Percentiles rank a stretch among this genome's conserved stretches.
phyloP scores from a whole-genome alignment of 73 alveolate genomes.

The Blepharisma japonicum region DNA sequence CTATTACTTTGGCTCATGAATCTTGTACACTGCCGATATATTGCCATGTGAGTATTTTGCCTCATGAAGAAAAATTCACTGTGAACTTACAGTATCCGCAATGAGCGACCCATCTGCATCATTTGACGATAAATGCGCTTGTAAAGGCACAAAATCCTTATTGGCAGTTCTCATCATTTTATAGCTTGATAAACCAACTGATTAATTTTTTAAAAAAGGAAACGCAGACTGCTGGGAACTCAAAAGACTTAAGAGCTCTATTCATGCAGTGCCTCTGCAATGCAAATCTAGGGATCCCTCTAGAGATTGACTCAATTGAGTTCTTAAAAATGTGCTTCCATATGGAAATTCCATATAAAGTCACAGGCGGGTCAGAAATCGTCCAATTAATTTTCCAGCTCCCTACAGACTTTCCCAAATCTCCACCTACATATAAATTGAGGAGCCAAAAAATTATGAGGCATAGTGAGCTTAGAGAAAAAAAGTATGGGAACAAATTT shows the following conservation, averaged over 20 bases:
- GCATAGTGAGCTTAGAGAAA: slow-evolving; percentile 17
- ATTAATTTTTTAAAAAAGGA: background rate
- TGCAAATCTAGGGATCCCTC: background rate
- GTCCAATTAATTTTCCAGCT: background rate
- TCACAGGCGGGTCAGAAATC: background rate
- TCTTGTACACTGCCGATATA: background rate
- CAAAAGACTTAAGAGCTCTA: background rate
- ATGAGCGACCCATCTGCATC: background rate
- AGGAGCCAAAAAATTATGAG: slow-evolving; percentile 15
- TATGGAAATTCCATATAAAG: background rate
- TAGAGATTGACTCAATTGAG: slow-evolving; percentile 4
- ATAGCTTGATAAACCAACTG: background rate
- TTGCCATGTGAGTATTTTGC: background rate
- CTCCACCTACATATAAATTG: background rate
- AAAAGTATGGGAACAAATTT: background rate
- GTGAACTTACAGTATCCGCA: background rate
- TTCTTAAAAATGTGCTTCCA: background rate
- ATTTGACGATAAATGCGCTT: background rate
- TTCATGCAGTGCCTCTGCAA: background rate
- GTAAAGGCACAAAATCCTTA: background rate
- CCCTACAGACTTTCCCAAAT: background rate
- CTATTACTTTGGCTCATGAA: slow-evolving; percentile 2
- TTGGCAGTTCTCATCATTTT: background rate
- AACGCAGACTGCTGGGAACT: background rate
- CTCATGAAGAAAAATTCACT: background rate